Evolutionary conservation across 306 rosid genomes (phyloP).

Genomic region (Cicer pinnatifidum): DNA sequence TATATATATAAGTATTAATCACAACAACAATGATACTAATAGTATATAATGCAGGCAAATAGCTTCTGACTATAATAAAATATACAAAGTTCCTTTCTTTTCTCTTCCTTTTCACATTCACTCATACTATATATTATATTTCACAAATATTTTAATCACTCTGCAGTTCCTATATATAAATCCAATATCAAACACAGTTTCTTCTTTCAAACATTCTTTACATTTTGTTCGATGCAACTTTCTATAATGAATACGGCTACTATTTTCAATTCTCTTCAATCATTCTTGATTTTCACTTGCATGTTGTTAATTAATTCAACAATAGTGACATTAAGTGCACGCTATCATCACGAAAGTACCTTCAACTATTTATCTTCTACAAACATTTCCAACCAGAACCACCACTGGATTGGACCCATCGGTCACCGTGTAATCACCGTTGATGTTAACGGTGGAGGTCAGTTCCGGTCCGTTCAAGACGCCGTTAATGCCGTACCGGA

Average conservation of each 20-base stretch:
- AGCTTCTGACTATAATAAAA: constrained; percentile 44
- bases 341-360: not conserved
- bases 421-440: constrained; percentile 69
- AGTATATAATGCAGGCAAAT: not conserved
- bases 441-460: constrained; percentile 61
- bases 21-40: not conserved
- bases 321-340: not conserved
- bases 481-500: constrained; percentile 72
- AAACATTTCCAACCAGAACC: constrained; percentile 40
- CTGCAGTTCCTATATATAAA: constrained; percentile 1
- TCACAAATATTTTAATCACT: constrained; percentile 28
- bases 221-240: not conserved
- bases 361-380: constrained; percentile 31
- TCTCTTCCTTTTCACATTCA: constrained; percentile 22
- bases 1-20: not conserved
- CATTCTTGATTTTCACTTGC: constrained; percentile 32
- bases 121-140: not conserved
- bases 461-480: constrained; percentile 70
- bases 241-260: constrained; percentile 46
- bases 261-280: constrained; percentile 36
- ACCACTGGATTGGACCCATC: constrained; percentile 67
- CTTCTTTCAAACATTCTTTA: constrained; percentile 26
- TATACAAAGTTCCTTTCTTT: constrained; percentile 16
- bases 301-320: constrained; percentile 39
- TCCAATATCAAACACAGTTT: constrained; percentile 1